Conservation (phyloP, 2,329 filamentous ascomycete species). For the Trichoderma asperellum region DNA sequence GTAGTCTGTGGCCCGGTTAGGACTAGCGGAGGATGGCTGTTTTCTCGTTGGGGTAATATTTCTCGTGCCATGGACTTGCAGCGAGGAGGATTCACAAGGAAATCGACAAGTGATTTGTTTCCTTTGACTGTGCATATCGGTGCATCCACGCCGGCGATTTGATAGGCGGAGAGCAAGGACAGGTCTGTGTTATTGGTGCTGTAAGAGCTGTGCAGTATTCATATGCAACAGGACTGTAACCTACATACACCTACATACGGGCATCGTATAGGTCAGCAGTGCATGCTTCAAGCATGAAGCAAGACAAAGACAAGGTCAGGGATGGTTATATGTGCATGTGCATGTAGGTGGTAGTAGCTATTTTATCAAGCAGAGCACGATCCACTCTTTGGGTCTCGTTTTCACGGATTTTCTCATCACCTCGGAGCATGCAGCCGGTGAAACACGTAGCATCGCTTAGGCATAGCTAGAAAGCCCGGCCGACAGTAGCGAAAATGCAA, state of each 20-base stretch:
- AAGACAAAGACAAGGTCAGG: background rate
- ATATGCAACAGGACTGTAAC: background rate
- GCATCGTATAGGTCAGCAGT: background rate
- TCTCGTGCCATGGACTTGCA: background rate
- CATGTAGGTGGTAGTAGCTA: background rate
- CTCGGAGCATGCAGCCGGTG: slow-evolving; percentile 10
- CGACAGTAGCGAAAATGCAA: slow-evolving; percentile 8
- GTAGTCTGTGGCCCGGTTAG: background rate
- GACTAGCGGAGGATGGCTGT: background rate
- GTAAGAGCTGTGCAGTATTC: background rate
- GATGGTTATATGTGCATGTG: background rate
- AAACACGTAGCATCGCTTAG: slow-evolving; percentile 24
- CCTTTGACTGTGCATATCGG: background rate
- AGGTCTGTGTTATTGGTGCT: background rate
- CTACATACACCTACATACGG: background rate
- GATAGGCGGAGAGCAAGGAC: background rate
- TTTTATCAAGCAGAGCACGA: background rate
- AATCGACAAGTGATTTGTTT: background rate
- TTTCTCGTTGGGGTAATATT: background rate
- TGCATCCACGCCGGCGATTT: background rate
- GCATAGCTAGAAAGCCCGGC: background rate
- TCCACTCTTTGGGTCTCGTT: background rate
- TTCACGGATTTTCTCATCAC: background rate
- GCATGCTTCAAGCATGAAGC: background rate
- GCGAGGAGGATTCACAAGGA: background rate